Percentiles rank a stretch among this genome's conserved stretches.
phyloP scores from a whole-genome alignment of 1,139 yeast species.

The Yamadazyma jaroonii region DNA sequence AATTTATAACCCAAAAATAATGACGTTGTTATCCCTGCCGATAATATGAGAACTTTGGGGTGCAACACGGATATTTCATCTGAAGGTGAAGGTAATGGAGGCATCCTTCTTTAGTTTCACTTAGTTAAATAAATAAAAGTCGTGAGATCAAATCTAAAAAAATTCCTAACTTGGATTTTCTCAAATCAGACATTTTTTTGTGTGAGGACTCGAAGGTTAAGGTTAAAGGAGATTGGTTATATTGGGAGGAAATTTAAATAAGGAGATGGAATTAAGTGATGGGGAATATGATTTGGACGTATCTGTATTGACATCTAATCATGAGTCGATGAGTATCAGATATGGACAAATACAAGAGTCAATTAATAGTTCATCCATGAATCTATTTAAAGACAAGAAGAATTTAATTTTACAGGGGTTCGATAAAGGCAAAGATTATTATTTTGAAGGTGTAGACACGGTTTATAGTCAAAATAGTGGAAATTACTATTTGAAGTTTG shows the following conservation, averaged over 20 bases:
- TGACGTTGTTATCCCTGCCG: slow-evolving; percentile 36
- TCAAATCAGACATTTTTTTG: not conserved
- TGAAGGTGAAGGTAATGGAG: slow-evolving; percentile 10
- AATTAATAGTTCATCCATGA: slow-evolving; percentile 37
- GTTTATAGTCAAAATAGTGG: slow-evolving; percentile 22
- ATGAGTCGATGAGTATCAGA: slow-evolving; percentile 31
- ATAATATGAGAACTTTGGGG: slow-evolving; percentile 40
- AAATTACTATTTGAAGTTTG: slow-evolving; percentile 29
- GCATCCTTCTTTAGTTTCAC: slow-evolving; percentile 8
- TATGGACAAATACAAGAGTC: slow-evolving; percentile 46
- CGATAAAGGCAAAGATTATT: slow-evolving; percentile 21
- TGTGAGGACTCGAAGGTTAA: too few species aligned
- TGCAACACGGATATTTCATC: slow-evolving; percentile 28
- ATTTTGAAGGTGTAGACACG: slow-evolving; percentile 42
- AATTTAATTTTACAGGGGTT: slow-evolving; percentile 29
- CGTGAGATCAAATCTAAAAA: slow-evolving; percentile 1
- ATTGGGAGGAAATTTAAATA: too few species aligned
- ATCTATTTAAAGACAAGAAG: slow-evolving; percentile 34
- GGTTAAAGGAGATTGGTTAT: too few species aligned
- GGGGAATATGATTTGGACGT: slow-evolving; percentile 48
- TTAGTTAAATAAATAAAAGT: too few species aligned
- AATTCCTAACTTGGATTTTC: slow-evolving; percentile 4
- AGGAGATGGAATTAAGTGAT: slow-evolving; percentile 17
- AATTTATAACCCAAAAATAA: slow-evolving; percentile 29
- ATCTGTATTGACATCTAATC: slow-evolving; percentile 17